A percentile compares a stretch with the other conserved stretches of the same genome.
phyloP scores from a whole-genome alignment of 768 basidiomycete species.

The Mycena leptocephala region DNA sequence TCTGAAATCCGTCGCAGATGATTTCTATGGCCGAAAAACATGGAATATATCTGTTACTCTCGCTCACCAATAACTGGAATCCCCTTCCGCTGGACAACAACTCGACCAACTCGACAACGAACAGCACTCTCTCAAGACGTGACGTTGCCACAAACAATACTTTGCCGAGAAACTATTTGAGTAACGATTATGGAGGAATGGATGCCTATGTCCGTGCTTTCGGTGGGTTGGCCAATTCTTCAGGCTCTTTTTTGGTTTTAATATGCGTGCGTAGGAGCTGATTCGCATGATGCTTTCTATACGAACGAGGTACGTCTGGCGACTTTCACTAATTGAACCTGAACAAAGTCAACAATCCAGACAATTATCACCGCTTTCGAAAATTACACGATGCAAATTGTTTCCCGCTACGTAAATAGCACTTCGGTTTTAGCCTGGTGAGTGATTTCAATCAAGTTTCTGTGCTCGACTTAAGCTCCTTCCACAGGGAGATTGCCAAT shows the following conservation, averaged over 20 bases:
- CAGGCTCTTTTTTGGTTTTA: too few species aligned
- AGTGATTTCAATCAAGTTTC: conserved; percentile 20
- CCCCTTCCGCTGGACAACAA: conserved; percentile 54
- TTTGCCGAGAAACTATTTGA: conserved; percentile 68
- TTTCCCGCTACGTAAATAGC: conserved; percentile 69
- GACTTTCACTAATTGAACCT: not conserved
- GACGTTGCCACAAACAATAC: conserved; percentile 57
- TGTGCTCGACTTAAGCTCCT: not conserved
- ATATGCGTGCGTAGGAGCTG: too few species aligned
- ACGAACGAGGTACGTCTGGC: conserved; percentile 48
- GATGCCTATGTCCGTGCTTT: conserved; percentile 75
- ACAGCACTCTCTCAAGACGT: conserved; percentile 40
- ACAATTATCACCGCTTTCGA: conserved; percentile 66
- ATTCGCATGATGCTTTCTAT: conserved; percentile 74
- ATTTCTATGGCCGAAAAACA: conserved; percentile 62
- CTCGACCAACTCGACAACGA: conserved; percentile 32
- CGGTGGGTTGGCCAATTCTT: too few species aligned
- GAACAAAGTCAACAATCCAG: conserved; percentile 24
- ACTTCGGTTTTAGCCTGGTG: conserved; percentile 70
- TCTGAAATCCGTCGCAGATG: conserved; percentile 39
- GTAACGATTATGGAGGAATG: conserved; percentile 73
- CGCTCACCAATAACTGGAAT: conserved; percentile 78
- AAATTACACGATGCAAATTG: conserved; percentile 71
- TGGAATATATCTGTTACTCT: conserved; percentile 67
- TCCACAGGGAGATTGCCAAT: conserved; percentile 76